Conservation (phyloP, 352 stramenopile genomes). For the Pythium phragmitis region DNA sequence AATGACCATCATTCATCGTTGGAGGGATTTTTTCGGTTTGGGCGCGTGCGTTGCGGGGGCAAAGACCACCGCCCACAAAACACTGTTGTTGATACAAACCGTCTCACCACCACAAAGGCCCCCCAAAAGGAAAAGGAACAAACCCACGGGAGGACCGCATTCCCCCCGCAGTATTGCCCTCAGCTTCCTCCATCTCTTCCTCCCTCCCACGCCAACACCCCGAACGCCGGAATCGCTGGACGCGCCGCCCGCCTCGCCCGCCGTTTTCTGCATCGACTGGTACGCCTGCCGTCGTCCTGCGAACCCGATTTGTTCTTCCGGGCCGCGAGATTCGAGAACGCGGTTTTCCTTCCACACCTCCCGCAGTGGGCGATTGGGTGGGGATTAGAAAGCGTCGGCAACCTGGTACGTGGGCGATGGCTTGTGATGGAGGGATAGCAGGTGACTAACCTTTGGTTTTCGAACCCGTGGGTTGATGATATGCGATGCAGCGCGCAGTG, state of each 20-base stretch:
- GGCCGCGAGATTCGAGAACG: neutral
- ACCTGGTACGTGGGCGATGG: too few species aligned
- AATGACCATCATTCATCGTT: slow-evolving; percentile 11
- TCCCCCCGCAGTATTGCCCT: too few species aligned
- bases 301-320: neutral
- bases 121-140: neutral
- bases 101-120: neutral
- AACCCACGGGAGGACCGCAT: neutral
- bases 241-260: too few species aligned
- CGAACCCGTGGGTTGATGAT: neutral
- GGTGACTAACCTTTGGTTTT: neutral
- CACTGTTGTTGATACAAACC: slow-evolving; percentile 10
- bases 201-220: too few species aligned
- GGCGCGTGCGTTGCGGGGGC: neutral
- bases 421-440: too few species aligned
- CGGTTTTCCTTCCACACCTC: neutral
- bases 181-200: too few species aligned
- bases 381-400: neutral
- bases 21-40: too few species aligned
- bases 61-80: neutral
- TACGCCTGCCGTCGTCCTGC: neutral
- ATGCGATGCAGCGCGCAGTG: neutral
- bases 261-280: neutral
- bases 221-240: neutral
- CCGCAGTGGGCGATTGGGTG: slow-evolving; percentile 24